Evolutionary conservation across 768 basidiomycete species (phyloP).

Genomic region (Kwoniella bestiolae): DNA sequence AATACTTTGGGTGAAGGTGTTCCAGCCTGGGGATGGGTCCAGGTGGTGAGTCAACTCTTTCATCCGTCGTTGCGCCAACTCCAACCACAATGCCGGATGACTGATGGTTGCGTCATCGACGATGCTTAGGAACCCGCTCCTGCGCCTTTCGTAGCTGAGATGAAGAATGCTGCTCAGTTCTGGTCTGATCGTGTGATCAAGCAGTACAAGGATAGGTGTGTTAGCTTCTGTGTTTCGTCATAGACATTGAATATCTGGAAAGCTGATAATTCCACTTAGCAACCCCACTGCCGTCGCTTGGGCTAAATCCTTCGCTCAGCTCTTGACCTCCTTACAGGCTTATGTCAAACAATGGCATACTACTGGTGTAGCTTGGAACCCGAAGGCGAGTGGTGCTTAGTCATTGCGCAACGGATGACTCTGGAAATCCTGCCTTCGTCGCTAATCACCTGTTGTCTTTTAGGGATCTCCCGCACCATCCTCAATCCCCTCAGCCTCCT

Average conservation of each 20-base stretch:
- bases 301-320: conserved; percentile 71
- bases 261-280: conserved; percentile 60
- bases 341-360: conserved; percentile 85
- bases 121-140: conserved; percentile 81
- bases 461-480: conserved; percentile 55
- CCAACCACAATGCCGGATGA: not conserved
- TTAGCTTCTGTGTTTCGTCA: not conserved
- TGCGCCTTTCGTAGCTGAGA: conserved; percentile 74
- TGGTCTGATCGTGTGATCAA: conserved; percentile 89
- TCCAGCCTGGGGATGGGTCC: conserved; percentile 83
- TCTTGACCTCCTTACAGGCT: conserved; percentile 77
- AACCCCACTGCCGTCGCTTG: conserved; percentile 86
- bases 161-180: conserved; percentile 83
- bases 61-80: not conserved
- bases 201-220: conserved; percentile 90
- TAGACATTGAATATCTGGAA: not conserved
- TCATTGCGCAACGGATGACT: not conserved
- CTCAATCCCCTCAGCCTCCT: conserved; percentile 38
- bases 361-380: conserved; percentile 87
- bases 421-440: not conserved
- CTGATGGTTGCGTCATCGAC: not conserved
- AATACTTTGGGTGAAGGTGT: conserved; percentile 80
- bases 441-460: not conserved
- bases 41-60: conserved; percentile 71
- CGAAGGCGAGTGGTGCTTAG: conserved; percentile 63